phyloP scores from a whole-genome alignment of 108 stramenopile species.

The Tribonema minus region DNA sequence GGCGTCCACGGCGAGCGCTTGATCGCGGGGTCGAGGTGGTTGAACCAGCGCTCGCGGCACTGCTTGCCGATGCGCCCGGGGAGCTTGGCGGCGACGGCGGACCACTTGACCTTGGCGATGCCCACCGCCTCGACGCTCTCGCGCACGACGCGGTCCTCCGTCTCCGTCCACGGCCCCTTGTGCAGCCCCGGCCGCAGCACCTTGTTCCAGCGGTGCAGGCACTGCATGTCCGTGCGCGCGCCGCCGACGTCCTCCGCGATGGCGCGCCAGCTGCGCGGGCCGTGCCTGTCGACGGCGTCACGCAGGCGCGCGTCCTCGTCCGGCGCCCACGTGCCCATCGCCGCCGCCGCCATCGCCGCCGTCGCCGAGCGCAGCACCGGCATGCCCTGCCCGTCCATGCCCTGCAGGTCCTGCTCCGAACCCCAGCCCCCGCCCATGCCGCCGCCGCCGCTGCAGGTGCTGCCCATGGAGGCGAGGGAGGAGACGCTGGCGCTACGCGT shows the following conservation, averaged over 20 bases:
- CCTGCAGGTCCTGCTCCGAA: neutral
- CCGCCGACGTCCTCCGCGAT: slow-evolving; percentile 44
- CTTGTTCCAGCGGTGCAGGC: slow-evolving; percentile 95
- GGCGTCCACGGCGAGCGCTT: slow-evolving; percentile 91
- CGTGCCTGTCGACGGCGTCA: neutral
- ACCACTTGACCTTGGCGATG: slow-evolving; percentile 80
- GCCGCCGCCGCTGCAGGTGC: no score
- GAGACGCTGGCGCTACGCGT: no score
- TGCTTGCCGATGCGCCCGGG: slow-evolving; percentile 67
- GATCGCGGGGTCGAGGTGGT: slow-evolving; percentile 84
- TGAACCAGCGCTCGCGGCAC: slow-evolving; percentile 78
- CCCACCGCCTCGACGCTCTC: slow-evolving; percentile 20
- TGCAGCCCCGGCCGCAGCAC: slow-evolving; percentile 91
- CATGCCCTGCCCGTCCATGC: neutral
- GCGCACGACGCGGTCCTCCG: slow-evolving; percentile 77
- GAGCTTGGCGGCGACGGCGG: slow-evolving; percentile 77
- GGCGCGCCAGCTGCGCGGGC: neutral
- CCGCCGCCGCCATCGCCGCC: neutral
- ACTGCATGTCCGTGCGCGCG: slow-evolving; percentile 35
- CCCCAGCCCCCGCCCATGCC: no score
- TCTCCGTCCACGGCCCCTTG: slow-evolving; percentile 94
- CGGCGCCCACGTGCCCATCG: neutral
- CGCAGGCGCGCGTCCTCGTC: slow-evolving; percentile 40
- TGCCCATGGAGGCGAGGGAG: no score
- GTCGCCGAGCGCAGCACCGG: neutral